Conservation (phyloP, 148 eudicot genomes). For the Linanthus parryae region DNA sequence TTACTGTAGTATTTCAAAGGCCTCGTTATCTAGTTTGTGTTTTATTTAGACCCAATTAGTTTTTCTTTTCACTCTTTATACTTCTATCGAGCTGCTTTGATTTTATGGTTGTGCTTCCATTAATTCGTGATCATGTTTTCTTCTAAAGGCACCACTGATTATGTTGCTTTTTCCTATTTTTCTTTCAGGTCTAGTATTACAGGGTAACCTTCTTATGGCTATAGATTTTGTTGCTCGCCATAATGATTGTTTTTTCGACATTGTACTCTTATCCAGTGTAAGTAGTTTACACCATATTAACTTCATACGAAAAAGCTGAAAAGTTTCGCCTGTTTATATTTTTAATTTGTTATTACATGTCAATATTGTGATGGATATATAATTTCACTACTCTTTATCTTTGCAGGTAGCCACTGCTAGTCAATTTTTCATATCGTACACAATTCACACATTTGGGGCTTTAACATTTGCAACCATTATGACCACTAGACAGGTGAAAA, state of each 20-base stretch:
- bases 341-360: too few species aligned
- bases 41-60: too few species aligned
- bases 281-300: slow-evolving; percentile 22
- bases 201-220: slow-evolving; percentile 80
- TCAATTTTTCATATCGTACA: slow-evolving; percentile 95
- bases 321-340: too few species aligned
- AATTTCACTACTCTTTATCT: too few species aligned
- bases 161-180: slow-evolving; percentile 8
- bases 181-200: slow-evolving; percentile 76
- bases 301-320: too few species aligned
- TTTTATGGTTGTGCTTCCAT: too few species aligned
- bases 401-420: slow-evolving; percentile 94
- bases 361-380: not conserved
- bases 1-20: too few species aligned
- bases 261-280: slow-evolving; percentile 82
- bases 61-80: too few species aligned
- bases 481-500: slow-evolving; percentile 93
- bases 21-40: too few species aligned
- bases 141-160: too few species aligned
- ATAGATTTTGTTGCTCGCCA: slow-evolving; percentile 74
- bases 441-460: slow-evolving; percentile 92
- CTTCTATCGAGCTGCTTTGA: too few species aligned
- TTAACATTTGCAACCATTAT: slow-evolving; percentile 93
- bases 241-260: slow-evolving; percentile 71
- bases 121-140: too few species aligned